phyloP scores from a whole-genome alignment of 495 filamentous ascomycete species.

The Lasiosphaeria miniovina region DNA sequence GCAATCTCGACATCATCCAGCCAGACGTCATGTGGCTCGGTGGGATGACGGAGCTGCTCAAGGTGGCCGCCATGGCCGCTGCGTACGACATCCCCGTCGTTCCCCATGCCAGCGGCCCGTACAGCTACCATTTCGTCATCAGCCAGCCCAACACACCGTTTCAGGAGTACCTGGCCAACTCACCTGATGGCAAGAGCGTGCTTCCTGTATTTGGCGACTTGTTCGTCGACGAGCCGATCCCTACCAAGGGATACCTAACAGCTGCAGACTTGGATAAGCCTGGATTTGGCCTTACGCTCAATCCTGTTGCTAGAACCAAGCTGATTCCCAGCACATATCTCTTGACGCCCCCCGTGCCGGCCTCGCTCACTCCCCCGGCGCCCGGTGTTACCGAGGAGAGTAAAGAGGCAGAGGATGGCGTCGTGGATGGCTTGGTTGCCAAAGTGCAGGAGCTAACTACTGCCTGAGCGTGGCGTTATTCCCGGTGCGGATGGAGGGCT shows the following conservation, averaged over 20 bases:
- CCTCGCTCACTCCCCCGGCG: conserved; percentile 39
- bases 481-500: neutral
- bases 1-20: conserved; percentile 89
- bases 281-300: conserved; percentile 84
- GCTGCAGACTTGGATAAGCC: conserved; percentile 80
- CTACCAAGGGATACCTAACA: conserved; percentile 74
- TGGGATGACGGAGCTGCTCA: conserved; percentile 86
- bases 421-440: conserved; percentile 20
- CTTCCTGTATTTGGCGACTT: conserved; percentile 87
- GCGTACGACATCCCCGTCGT: conserved; percentile 93
- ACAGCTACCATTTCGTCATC: conserved; percentile 92
- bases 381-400: conserved; percentile 14
- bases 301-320: conserved; percentile 65
- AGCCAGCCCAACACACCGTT: conserved; percentile 88
- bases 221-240: conserved; percentile 88
- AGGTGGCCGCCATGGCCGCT: conserved; percentile 80
- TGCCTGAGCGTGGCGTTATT: neutral
- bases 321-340: conserved; percentile 71
- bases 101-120: conserved; percentile 88
- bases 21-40: conserved; percentile 97
- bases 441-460: conserved; percentile 20
- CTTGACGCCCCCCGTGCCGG: conserved; percentile 68
- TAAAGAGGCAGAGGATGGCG: conserved; percentile 19
- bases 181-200: conserved; percentile 81
- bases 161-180: conserved; percentile 93